Percentiles rank a stretch among this genome's conserved stretches.
Evolutionary conservation across 2,329 filamentous ascomycete species (phyloP).

Genomic region (Pestalotiopsis fici): DNA sequence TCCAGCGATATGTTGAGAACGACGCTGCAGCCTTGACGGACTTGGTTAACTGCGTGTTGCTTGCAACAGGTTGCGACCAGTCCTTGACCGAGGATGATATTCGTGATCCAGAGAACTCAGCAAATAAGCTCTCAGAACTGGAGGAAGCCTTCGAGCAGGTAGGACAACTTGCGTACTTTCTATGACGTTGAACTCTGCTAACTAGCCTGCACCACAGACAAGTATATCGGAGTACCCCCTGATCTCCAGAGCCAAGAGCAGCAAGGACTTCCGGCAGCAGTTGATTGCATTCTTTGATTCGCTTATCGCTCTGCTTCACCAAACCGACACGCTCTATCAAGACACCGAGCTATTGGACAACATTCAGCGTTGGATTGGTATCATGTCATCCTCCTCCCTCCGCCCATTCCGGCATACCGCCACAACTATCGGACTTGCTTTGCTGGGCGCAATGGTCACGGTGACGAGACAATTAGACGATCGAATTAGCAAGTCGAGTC

Average conservation of each 20-base stretch:
- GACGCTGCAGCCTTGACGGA: constrained; percentile 58
- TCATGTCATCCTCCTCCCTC: constrained; percentile 85
- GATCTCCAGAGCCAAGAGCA: constrained; percentile 77
- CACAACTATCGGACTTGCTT: constrained; percentile 78
- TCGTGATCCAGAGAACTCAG: constrained; percentile 83
- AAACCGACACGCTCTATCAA: constrained; percentile 79
- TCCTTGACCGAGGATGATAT: constrained; percentile 82
- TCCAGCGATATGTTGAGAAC: constrained; percentile 57
- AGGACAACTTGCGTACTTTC: constrained; percentile 32
- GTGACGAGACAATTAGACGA: constrained; percentile 72
- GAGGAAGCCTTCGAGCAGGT: constrained; percentile 85
- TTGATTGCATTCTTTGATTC: constrained; percentile 79
- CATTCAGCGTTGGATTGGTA: constrained; percentile 83
- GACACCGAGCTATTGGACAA: constrained; percentile 82
- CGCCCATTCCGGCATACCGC: constrained; percentile 94
- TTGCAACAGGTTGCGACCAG: constrained; percentile 77
- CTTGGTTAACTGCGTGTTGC: constrained; percentile 67
- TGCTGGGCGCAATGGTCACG: constrained; percentile 76
- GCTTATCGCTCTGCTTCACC: constrained; percentile 76
- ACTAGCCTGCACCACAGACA: constrained; percentile 46
- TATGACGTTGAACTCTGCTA: not conserved
- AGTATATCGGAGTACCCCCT: constrained; percentile 86
- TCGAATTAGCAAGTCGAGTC: constrained; percentile 72
- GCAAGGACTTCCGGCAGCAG: constrained; percentile 74
- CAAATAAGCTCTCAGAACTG: constrained; percentile 77